Evolutionary conservation across 768 basidiomycete species (phyloP), one percentile per base, ranked within the genome.

Genomic region (Suillus bovinus): DNA sequence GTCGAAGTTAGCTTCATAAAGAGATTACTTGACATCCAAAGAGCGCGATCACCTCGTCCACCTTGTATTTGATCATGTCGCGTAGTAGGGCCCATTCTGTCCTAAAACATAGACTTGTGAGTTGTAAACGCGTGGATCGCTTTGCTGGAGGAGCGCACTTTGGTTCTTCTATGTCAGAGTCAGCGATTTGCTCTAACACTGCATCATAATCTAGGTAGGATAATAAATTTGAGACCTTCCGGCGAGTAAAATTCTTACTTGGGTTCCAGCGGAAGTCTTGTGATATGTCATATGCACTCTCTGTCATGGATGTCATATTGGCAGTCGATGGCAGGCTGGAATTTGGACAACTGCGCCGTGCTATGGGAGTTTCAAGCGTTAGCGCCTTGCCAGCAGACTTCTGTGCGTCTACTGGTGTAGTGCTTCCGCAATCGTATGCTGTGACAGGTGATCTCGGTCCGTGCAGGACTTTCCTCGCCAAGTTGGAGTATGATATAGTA

Each of bases 51-150:
- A 92, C 92, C 79, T 91, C 78, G 68, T 82, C 76, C 13, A 93
- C 78, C 73, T 86, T 91, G 71, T 81, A 72, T 72, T 92, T 93
- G 72, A 94, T 85, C 60, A 86, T 84, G 69, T 88, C 82, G 42
- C 90, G 84, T 49, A 94, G 79, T 44, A 80, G 74, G 22, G 79
- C 68, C 93, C 93, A 95, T 70, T 90, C 88, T 68, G 79, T 77
- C 68, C 89, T 89, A 75, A 47, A 57, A 54, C 52, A 52, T 52
- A 29, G 2, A n/a, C 27, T 24, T 29, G 38, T 67, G 47, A 68
- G 67, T 61, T 64, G 64, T 49, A 54, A 59, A 61, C 58, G 46
- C 62, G 54, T 44, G 58, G 24, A 52, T 44, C 11, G 29, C 41
- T 38, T 55, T 34, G n/a, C 47, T 39, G 9, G 60, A 52, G 38